phyloP scores from a whole-genome alignment of 2,329 filamentous ascomycete species.

The Pseudogymnoascus sp. region DNA sequence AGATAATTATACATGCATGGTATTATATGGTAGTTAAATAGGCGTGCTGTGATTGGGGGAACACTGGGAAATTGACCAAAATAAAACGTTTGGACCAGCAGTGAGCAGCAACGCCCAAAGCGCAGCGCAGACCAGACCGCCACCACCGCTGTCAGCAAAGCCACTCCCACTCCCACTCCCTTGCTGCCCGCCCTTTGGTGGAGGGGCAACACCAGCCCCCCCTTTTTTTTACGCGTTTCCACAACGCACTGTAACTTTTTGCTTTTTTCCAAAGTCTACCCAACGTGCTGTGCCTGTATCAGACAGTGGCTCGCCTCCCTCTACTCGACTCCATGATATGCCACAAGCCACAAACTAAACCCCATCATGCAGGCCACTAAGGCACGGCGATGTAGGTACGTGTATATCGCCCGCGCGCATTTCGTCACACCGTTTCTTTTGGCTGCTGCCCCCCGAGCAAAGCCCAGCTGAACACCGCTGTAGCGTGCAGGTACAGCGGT shows the following conservation, averaged over 20 bases:
- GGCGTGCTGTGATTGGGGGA: not conserved
- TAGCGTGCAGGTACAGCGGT: too few relatives aligned
- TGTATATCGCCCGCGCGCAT: too few relatives aligned
- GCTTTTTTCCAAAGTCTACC: slow-evolving; percentile 14
- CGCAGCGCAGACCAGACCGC: not conserved
- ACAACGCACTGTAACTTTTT: not conserved
- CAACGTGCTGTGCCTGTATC: too few relatives aligned
- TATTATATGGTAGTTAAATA: not conserved
- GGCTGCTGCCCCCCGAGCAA: too few relatives aligned
- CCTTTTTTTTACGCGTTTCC: not conserved
- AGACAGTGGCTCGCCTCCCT: not conserved
- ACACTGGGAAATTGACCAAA: not conserved
- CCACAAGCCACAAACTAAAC: too few relatives aligned
- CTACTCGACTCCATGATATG: not conserved
- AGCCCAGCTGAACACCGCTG: too few relatives aligned
- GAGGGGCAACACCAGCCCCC: not conserved
- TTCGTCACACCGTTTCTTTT: too few relatives aligned
- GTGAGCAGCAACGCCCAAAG: not conserved
- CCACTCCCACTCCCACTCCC: not conserved
- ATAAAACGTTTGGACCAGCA: not conserved
- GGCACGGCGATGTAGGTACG: not conserved
- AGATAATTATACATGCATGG: not conserved
- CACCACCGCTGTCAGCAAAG: not conserved
- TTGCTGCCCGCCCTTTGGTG: too few relatives aligned
- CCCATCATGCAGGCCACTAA: not conserved